Conservation (phyloP, 305 asterid genomes). For the Fraxinus dipetala region DNA sequence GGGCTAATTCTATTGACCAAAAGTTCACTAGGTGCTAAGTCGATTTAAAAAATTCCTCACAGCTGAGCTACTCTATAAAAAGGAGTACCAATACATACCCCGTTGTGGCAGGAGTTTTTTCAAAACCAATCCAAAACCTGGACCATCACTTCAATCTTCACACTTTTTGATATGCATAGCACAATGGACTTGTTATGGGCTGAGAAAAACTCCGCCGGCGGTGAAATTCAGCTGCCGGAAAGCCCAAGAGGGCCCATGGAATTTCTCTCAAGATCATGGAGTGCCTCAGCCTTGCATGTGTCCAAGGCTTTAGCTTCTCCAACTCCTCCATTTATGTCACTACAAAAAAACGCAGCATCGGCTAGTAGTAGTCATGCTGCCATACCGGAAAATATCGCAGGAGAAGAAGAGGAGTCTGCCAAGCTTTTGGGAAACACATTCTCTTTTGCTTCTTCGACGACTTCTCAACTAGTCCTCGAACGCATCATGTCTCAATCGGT, state of each 20-base stretch:
- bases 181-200: slow-evolving; percentile 65
- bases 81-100: neutral
- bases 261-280: slow-evolving; percentile 94
- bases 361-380: slow-evolving; percentile 15
- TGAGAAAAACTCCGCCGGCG: slow-evolving; percentile 52
- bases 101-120: slow-evolving; percentile 18
- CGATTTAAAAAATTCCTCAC: slow-evolving; percentile 18
- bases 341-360: neutral
- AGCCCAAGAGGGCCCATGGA: slow-evolving; percentile 98
- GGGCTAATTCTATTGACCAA: slow-evolving; percentile 27
- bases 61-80: slow-evolving; percentile 24
- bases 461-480: slow-evolving; percentile 94
- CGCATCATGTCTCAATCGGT: slow-evolving; percentile 98
- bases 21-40: slow-evolving; percentile 21
- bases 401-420: slow-evolving; percentile 62
- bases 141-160: slow-evolving; percentile 1
- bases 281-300: slow-evolving; percentile 81
- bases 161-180: slow-evolving; percentile 1
- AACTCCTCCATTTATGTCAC: slow-evolving; percentile 28
- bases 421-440: slow-evolving; percentile 79
- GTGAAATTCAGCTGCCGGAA: slow-evolving; percentile 75
- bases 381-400: slow-evolving; percentile 53
- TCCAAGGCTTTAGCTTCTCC: slow-evolving; percentile 62
- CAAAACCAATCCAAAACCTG: neutral
- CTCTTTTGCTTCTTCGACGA: slow-evolving; percentile 92